Conservation (phyloP, 1,284 basidiomycete species). For the Cronartium quercuum region DNA sequence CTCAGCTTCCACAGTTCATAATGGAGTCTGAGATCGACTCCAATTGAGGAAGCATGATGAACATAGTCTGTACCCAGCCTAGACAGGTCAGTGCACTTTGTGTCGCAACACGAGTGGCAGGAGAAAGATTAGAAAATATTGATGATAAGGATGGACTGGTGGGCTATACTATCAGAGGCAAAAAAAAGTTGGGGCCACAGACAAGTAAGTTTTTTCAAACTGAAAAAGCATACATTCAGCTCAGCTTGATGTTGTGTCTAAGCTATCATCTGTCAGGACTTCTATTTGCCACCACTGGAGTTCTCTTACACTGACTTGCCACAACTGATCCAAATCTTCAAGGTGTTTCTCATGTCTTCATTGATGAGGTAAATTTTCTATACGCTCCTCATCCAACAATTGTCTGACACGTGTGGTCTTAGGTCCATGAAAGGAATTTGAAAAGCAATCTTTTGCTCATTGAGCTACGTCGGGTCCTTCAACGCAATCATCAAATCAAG, state of each 20-base stretch:
- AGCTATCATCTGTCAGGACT: constrained; percentile 52
- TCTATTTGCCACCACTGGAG: constrained; percentile 87
- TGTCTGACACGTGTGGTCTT: too few species aligned
- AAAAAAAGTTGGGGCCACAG: constrained; percentile 61
- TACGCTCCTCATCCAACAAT: background rate
- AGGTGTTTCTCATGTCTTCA: constrained; percentile 74
- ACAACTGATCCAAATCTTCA: constrained; percentile 65
- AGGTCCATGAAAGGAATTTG: constrained; percentile 84
- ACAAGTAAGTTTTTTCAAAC: constrained; percentile 51
- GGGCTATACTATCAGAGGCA: constrained; percentile 86
- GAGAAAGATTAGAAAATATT: constrained; percentile 71
- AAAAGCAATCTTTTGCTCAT: constrained; percentile 84
- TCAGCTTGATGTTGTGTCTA: too few species aligned
- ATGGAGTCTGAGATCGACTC: constrained; percentile 68
- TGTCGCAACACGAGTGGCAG: constrained; percentile 77
- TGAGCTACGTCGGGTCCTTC: constrained; percentile 70
- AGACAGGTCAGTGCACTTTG: constrained; percentile 82
- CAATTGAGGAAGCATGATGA: constrained; percentile 61
- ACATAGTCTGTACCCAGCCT: constrained; percentile 83
- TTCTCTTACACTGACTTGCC: constrained; percentile 70
- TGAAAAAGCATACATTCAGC: background rate
- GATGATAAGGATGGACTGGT: constrained; percentile 59
- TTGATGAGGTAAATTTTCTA: constrained; percentile 66
- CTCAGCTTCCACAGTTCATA: constrained; percentile 75
- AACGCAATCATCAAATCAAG: constrained; percentile 65